phyloP scores from a whole-genome alignment of 2,329 filamentous ascomycete genomes.

The Alternaria sp. region DNA sequence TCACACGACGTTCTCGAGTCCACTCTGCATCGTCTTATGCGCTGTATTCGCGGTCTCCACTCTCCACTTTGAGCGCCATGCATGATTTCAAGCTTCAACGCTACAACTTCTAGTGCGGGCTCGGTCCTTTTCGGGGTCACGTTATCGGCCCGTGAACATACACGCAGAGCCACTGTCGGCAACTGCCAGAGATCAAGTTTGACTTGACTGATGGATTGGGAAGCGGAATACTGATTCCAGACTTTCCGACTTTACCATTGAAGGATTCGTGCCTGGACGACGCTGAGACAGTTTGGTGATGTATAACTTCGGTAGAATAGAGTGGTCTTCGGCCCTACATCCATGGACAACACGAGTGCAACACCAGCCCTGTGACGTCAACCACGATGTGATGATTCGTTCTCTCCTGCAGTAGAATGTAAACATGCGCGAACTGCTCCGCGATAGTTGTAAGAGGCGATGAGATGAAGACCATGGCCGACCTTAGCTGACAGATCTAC shows the following conservation, averaged over 20 bases:
- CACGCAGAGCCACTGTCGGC: slow-evolving; percentile 1
- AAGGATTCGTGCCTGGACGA: slow-evolving; percentile 8
- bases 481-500: slow-evolving; percentile 4
- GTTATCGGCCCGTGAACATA: slow-evolving; percentile 6
- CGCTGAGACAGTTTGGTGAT: slow-evolving; percentile 7
- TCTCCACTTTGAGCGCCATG: slow-evolving; percentile 9
- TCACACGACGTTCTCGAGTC: neutral
- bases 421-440: slow-evolving; percentile 7
- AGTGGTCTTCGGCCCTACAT: slow-evolving; percentile 18
- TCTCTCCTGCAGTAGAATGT: neutral
- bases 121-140: slow-evolving; percentile 15
- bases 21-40: slow-evolving; percentile 4
- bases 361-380: slow-evolving; percentile 18
- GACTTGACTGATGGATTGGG: slow-evolving; percentile 7
- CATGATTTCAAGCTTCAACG: slow-evolving; percentile 19
- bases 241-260: slow-evolving; percentile 4
- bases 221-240: slow-evolving; percentile 13
- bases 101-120: slow-evolving; percentile 9
- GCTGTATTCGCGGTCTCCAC: slow-evolving; percentile 10
- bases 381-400: slow-evolving; percentile 4
- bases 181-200: slow-evolving; percentile 4
- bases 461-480: neutral
- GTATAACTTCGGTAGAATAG: slow-evolving; percentile 3
- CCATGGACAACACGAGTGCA: slow-evolving; percentile 15
- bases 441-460: neutral